These are phyloP conservation scores for Sporothrix variecibatus DNA, from an alignment of 2,329 filamentous ascomycete genomes.

Conservation along the genomic window DNA sequence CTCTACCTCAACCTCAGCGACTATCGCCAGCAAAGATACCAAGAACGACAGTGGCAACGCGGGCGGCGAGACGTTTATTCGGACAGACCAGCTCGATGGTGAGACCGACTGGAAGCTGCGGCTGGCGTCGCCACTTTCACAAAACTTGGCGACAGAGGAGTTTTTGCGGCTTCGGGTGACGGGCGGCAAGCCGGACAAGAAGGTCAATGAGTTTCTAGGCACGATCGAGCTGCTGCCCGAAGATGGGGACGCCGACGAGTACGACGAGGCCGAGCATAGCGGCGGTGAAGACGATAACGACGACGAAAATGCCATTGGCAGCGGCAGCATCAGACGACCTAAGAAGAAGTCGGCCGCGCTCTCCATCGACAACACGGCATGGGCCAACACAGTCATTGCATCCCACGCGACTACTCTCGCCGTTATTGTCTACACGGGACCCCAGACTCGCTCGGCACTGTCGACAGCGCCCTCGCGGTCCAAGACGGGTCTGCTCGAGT, in stretches of 20 bases:
- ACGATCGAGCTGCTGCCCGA: conserved; percentile 72
- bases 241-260: conserved; percentile 41
- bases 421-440: conserved; percentile 90
- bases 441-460: conserved; percentile 88
- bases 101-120: conserved; percentile 99
- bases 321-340: background rate
- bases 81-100: conserved; percentile 94
- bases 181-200: conserved; percentile 87
- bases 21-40: conserved; percentile 31
- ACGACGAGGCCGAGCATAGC: conserved; percentile 36
- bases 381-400: conserved; percentile 96
- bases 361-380: conserved; percentile 95
- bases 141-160: conserved; percentile 72
- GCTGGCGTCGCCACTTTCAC: conserved; percentile 81
- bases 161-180: conserved; percentile 70
- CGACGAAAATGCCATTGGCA: conserved; percentile 35
- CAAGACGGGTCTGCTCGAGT: conserved; percentile 89
- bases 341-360: conserved; percentile 58
- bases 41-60: conserved; percentile 31
- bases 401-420: conserved; percentile 88
- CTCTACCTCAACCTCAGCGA: conserved; percentile 6
- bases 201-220: conserved; percentile 94
- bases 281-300: conserved; percentile 9
- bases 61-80: conserved; percentile 91
- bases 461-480: conserved; percentile 90